Percentiles rank a stretch among this genome's conserved stretches.
phyloP scores from a whole-genome alignment of 495 filamentous ascomycete genomes.

The Aspergillus homomorphus region DNA sequence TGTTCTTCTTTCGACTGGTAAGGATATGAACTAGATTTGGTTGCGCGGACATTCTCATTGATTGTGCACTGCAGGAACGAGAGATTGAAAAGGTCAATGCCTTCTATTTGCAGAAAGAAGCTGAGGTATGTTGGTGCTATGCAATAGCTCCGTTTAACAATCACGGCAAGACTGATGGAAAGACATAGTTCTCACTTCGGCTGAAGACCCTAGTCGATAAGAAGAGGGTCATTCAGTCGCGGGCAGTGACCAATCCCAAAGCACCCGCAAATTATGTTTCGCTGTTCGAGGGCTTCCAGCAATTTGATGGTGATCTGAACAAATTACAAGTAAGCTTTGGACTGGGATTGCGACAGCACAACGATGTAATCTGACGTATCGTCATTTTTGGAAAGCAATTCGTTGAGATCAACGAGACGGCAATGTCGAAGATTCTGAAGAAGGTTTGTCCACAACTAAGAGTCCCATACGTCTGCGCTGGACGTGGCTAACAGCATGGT shows the following conservation, averaged over 20 bases:
- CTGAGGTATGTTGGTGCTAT: constrained; percentile 63
- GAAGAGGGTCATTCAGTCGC: constrained; percentile 80
- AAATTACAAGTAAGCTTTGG: constrained; percentile 67
- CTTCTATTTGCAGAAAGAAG: constrained; percentile 97
- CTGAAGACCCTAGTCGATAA: constrained; percentile 91
- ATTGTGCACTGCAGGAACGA: constrained; percentile 64
- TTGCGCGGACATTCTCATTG: constrained; percentile 2
- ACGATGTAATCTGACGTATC: neutral
- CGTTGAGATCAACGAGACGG: constrained; percentile 94
- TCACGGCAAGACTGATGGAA: constrained; percentile 5
- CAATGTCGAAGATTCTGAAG: constrained; percentile 97
- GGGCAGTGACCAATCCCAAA: constrained; percentile 70
- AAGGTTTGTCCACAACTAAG: constrained; percentile 56
- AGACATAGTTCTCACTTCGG: constrained; percentile 76
- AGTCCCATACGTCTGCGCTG: constrained; percentile 2
- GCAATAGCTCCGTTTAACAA: neutral
- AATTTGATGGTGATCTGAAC: constrained; percentile 92
- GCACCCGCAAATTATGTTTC: constrained; percentile 88
- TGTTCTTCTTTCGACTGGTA: constrained; percentile 97
- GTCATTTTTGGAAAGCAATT: constrained; percentile 61
- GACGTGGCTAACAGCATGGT: constrained; percentile 21
- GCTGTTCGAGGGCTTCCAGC: constrained; percentile 92
- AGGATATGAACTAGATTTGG: neutral
- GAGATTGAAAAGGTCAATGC: constrained; percentile 98
- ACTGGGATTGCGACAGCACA: neutral